phyloP scores from a whole-genome alignment of 345 rosid genomes.

The Rhodomyrtus tomentosa region DNA sequence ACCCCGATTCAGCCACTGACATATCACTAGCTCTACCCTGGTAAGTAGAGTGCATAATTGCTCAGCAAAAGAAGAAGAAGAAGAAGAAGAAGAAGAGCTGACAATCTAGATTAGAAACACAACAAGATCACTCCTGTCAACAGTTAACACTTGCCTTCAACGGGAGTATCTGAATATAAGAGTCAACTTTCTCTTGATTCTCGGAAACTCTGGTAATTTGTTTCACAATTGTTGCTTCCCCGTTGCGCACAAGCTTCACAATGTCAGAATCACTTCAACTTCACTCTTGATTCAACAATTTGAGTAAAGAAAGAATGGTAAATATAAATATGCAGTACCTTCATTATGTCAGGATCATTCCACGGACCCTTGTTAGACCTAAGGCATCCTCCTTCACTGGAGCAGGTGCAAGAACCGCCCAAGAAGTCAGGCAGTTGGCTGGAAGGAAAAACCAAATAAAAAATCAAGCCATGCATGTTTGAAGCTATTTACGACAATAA shows the following conservation, averaged over 20 bases:
- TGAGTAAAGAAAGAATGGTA: background rate
- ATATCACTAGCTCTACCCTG: slow-evolving; percentile 50
- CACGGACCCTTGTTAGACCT: slow-evolving; percentile 94
- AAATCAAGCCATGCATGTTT: background rate
- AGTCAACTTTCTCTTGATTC: slow-evolving; percentile 29
- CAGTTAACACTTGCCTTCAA: slow-evolving; percentile 31
- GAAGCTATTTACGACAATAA: background rate
- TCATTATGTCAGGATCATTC: slow-evolving; percentile 85
- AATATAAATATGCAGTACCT: slow-evolving; percentile 28
- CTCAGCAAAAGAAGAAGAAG: background rate
- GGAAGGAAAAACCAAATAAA: slow-evolving; percentile 7
- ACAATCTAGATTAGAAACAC: background rate
- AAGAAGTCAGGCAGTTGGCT: slow-evolving; percentile 95
- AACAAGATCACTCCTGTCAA: background rate
- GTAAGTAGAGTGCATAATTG: background rate
- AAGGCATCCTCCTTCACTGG: slow-evolving; percentile 78
- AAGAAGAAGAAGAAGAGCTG: background rate
- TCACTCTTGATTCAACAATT: background rate
- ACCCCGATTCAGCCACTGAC: slow-evolving; percentile 46
- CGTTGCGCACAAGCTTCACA: slow-evolving; percentile 53
- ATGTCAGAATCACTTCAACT: background rate
- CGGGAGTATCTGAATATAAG: slow-evolving; percentile 36
- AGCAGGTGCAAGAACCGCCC: slow-evolving; percentile 89
- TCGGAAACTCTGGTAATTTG: slow-evolving; percentile 44
- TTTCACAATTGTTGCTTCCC: slow-evolving; percentile 41